Evolutionary conservation across 257 asterid genomes (phyloP).

Genomic region (Solanum dulcamara): DNA sequence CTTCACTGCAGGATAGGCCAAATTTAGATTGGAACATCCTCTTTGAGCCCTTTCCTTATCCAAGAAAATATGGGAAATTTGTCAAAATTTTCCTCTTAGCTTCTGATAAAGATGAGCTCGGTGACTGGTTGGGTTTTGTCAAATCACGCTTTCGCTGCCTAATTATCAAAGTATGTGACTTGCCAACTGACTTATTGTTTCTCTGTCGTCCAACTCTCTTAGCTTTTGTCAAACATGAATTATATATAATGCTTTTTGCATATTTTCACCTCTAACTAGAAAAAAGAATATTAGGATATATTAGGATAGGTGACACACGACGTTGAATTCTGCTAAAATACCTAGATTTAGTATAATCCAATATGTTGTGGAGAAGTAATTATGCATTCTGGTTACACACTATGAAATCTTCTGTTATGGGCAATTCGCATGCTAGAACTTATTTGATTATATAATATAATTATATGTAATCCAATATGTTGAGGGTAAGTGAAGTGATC

Average conservation of each 20-base stretch:
- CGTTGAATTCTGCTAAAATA: neutral
- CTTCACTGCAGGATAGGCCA: conserved; percentile 29
- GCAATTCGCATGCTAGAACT: neutral
- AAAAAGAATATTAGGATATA: neutral
- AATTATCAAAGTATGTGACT: conserved; percentile 22
- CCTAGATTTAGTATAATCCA: neutral
- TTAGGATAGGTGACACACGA: neutral
- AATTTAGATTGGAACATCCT: conserved; percentile 33
- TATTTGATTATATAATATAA: neutral
- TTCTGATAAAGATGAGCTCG: conserved; percentile 12
- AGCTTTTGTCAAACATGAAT: neutral
- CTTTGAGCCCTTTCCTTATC: conserved; percentile 33
- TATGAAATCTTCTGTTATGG: neutral
- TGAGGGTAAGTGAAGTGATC: neutral
- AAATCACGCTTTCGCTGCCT: conserved; percentile 44
- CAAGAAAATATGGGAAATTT: conserved; percentile 22
- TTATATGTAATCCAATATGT: neutral
- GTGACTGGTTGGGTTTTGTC: conserved; percentile 41
- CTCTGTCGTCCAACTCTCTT: neutral
- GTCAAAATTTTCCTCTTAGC: conserved; percentile 37
- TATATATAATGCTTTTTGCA: neutral
- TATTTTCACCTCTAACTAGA: neutral
- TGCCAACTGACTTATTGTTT: neutral
- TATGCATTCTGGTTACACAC: neutral
- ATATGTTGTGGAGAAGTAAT: neutral